phyloP scores from a whole-genome alignment of 1,139 yeast genomes.

The Diutina sp. region DNA sequence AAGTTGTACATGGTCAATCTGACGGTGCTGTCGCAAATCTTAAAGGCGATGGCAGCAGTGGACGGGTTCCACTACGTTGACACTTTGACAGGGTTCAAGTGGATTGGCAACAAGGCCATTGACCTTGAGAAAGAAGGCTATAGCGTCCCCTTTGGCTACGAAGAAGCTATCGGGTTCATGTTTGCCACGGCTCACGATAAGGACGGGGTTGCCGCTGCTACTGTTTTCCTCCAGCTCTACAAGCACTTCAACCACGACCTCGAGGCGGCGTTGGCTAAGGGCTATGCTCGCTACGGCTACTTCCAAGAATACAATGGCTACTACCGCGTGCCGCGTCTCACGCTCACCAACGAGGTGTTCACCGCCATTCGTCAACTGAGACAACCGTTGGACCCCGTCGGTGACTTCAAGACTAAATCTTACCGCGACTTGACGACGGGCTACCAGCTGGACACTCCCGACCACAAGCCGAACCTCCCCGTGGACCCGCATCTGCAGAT shows the following conservation, averaged over 20 bases:
- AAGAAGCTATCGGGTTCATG: constrained; percentile 96
- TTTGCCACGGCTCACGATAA: constrained; percentile 79
- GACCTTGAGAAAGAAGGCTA: constrained; percentile 54
- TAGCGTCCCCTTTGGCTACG: constrained; percentile 78
- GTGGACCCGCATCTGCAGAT: constrained; percentile 66
- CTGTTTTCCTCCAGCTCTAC: constrained; percentile 65
- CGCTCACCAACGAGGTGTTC: constrained; percentile 41
- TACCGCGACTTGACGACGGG: constrained; percentile 87
- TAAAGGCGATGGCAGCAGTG: constrained; percentile 52
- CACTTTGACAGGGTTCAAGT: constrained; percentile 90
- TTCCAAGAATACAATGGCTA: constrained; percentile 83
- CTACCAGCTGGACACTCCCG: constrained; percentile 54
- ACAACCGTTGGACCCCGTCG: constrained; percentile 31
- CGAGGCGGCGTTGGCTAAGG: constrained; percentile 37
- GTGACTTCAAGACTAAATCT: constrained; percentile 36
- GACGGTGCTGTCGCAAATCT: constrained; percentile 81
- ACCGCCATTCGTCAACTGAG: constrained; percentile 30
- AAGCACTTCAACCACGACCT: constrained; percentile 22
- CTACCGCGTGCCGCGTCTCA: constrained; percentile 49
- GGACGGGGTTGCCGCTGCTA: constrained; percentile 81
- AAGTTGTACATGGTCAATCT: constrained; percentile 65
- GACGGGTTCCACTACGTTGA: constrained; percentile 59
- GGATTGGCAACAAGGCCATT: constrained; percentile 90
- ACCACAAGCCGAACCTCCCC: constrained; percentile 53
- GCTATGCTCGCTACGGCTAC: constrained; percentile 60